phyloP scores from a whole-genome alignment of 2,329 filamentous ascomycete genomes.

The Aspergillus fumigatiaffinis region DNA sequence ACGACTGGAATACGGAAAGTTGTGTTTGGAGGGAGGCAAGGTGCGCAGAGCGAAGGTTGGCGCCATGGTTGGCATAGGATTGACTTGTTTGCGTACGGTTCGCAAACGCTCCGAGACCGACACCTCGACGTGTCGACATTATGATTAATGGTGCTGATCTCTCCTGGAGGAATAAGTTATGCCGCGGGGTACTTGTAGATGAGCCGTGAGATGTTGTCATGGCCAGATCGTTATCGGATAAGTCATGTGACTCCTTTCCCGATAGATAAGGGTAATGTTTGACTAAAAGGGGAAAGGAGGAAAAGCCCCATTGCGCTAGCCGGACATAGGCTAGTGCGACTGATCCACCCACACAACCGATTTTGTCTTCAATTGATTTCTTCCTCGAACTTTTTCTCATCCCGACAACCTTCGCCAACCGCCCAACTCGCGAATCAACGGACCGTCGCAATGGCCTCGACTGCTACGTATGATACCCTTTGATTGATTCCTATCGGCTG shows the following conservation, averaged over 20 bases:
- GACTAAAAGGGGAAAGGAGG: constrained; percentile 1
- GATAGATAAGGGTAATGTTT: constrained; percentile 22
- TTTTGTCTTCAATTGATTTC: constrained; percentile 21
- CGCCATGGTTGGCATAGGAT: constrained; percentile 87
- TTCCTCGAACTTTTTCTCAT: constrained; percentile 21
- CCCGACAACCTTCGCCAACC: constrained; percentile 35
- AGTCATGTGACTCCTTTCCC: constrained; percentile 23
- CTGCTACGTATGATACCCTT: constrained; percentile 57
- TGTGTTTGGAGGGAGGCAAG: constrained; percentile 85
- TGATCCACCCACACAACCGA: constrained; percentile 33
- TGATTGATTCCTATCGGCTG: constrained; percentile 30
- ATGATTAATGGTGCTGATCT: not conserved
- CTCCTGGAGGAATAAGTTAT: not conserved
- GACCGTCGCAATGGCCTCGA: constrained; percentile 57
- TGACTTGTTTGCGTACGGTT: constrained; percentile 78
- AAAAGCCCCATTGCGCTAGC: not conserved
- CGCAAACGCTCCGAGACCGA: constrained; percentile 87
- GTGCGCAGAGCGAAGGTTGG: constrained; percentile 77
- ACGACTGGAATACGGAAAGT: constrained; percentile 89
- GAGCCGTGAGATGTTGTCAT: not conserved
- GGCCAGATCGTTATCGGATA: not conserved
- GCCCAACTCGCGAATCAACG: constrained; percentile 39
- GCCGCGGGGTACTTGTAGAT: not conserved
- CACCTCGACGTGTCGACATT: constrained; percentile 56
- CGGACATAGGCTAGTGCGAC: constrained; percentile 18